Evolutionary conservation across 768 basidiomycete species (phyloP).

Genomic region (Amanita jacksonii): DNA sequence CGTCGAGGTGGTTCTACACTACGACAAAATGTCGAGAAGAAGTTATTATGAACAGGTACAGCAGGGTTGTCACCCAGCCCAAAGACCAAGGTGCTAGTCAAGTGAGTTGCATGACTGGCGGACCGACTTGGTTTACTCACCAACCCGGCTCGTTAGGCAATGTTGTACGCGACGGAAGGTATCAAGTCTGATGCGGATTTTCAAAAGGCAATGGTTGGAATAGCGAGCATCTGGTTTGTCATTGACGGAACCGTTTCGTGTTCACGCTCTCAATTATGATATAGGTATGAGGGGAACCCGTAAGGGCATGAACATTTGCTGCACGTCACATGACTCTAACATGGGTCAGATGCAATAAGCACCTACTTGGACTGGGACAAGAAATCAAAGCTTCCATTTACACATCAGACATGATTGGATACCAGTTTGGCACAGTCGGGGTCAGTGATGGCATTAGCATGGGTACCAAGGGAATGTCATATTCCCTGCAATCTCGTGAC

Average conservation of each 20-base stretch:
- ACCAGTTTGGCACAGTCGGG: constrained; percentile 96
- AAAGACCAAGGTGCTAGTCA: constrained; percentile 96
- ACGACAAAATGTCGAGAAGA: constrained; percentile 29
- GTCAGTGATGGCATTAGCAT: constrained; percentile 99
- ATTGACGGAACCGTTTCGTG: constrained; percentile 5
- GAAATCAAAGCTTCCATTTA: constrained; percentile 74
- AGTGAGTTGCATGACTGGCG: constrained; percentile 26
- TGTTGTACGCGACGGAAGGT: constrained; percentile 98
- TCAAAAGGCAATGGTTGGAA: constrained; percentile 93
- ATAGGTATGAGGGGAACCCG: constrained; percentile 99
- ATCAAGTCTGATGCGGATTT: constrained; percentile 76
- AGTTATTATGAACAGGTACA: constrained; percentile 58
- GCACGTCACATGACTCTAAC: constrained; percentile 3
- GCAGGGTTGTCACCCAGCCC: constrained; percentile 75
- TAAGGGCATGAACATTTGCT: constrained; percentile 34
- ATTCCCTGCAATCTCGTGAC: constrained; percentile 95
- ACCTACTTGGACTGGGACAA: constrained; percentile 83
- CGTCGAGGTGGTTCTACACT: constrained; percentile 30
- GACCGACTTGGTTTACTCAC: constrained; percentile 5
- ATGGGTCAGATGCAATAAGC: constrained; percentile 77
- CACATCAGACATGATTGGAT: constrained; percentile 71
- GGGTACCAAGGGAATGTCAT: constrained; percentile 90
- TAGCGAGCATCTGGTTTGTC: constrained; percentile 90
- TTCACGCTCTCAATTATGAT: constrained; percentile 11
- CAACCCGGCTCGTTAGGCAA: constrained; percentile 53